Conservation (phyloP, 768 basidiomycete genomes). For the Lactarius pseudohatsudake region DNA sequence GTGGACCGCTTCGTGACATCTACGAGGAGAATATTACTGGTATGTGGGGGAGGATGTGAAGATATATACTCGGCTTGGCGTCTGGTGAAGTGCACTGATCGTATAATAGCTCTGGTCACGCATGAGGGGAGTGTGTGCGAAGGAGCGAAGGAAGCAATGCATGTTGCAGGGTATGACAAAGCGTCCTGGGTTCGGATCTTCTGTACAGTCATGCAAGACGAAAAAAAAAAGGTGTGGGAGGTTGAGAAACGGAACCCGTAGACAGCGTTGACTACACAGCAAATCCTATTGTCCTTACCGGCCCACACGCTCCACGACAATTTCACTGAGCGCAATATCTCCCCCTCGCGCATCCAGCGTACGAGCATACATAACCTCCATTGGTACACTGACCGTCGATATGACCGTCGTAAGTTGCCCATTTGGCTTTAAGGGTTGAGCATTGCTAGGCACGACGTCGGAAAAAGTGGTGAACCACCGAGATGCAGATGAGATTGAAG, state of each 20-base stretch:
- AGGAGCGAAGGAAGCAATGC: too few species aligned
- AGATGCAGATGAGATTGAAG: neutral
- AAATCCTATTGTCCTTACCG: neutral
- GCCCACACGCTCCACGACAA: too few species aligned
- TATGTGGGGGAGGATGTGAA: neutral
- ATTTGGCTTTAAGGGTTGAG: neutral
- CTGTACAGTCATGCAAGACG: too few species aligned
- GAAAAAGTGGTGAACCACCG: neutral
- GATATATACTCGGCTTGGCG: too few species aligned
- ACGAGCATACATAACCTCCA: neutral
- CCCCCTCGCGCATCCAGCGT: constrained; percentile 2
- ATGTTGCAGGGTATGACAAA: too few species aligned
- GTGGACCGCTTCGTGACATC: neutral
- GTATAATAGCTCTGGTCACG: too few species aligned
- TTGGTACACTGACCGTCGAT: constrained; percentile 15
- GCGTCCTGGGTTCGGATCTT: too few species aligned
- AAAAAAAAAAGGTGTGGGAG: too few species aligned
- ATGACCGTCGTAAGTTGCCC: neutral
- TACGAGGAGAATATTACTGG: neutral
- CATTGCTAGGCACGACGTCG: constrained; percentile 7
- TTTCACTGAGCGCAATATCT: too few species aligned
- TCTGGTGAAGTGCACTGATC: too few species aligned
- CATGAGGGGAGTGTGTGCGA: neutral
- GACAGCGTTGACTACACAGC: neutral
- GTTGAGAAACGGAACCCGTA: neutral